Evolutionary conservation across 306 rosid species (phyloP).

Genomic region (Geum urbanum): DNA sequence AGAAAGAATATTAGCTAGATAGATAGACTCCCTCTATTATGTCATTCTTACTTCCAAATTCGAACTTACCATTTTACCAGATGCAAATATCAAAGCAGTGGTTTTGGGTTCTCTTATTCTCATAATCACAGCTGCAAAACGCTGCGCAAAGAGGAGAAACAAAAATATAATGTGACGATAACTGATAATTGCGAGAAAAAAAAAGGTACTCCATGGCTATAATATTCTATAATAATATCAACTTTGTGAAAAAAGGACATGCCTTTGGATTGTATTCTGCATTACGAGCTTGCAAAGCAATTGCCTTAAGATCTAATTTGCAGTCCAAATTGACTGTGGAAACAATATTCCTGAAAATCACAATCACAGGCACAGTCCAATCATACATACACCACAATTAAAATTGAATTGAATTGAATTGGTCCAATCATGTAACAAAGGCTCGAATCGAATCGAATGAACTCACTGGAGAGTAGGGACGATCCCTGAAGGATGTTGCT

Average conservation of each 20-base stretch:
- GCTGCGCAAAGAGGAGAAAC: conserved; percentile 43
- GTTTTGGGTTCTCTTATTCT: conserved; percentile 98
- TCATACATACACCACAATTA: too few relatives aligned
- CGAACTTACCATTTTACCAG: conserved; percentile 85
- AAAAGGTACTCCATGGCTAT: background rate
- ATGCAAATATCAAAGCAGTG: conserved; percentile 89
- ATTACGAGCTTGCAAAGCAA: conserved; percentile 89
- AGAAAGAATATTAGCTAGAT: background rate
- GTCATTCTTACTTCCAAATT: background rate
- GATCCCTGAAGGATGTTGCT: conserved; percentile 90
- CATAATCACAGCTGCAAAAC: conserved; percentile 98
- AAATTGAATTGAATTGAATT: background rate
- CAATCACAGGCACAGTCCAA: conserved; percentile 10
- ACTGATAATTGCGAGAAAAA: conserved; percentile 1
- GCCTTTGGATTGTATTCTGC: conserved; percentile 99
- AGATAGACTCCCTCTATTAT: background rate
- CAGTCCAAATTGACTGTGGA: conserved; percentile 93
- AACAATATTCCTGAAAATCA: conserved; percentile 63
- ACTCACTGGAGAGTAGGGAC: conserved; percentile 98
- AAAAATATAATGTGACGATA: conserved; percentile 1
- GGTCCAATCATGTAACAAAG: too few relatives aligned
- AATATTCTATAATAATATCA: background rate
- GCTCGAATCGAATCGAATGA: background rate
- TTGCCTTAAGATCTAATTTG: conserved; percentile 87
- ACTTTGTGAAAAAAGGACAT: conserved; percentile 14